Percentiles rank a stretch among this genome's conserved stretches.
These are phyloP conservation scores for Corinectria fuckeliana DNA, from an alignment of 2,329 filamentous ascomycete species.

Conservation along the genomic window DNA sequence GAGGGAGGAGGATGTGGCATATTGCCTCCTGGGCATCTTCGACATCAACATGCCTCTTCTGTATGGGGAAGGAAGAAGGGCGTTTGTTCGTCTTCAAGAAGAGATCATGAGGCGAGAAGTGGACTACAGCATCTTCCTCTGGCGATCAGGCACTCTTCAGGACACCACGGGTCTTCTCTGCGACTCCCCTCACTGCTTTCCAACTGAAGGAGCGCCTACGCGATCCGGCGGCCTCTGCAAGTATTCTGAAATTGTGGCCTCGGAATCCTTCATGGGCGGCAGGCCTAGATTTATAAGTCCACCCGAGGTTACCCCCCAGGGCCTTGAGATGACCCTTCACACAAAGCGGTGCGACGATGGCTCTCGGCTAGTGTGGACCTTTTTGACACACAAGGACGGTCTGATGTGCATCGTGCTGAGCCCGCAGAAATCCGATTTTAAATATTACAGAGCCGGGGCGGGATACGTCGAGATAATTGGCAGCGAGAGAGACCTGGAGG, in stretches of 20 bases:
- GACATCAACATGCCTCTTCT: constrained; percentile 18
- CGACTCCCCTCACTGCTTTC: constrained; percentile 14
- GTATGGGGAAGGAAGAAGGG: constrained; percentile 12
- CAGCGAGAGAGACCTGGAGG: background rate
- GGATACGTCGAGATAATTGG: background rate
- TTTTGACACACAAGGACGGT: background rate
- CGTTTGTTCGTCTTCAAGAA: constrained; percentile 11
- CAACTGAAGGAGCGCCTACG: constrained; percentile 2
- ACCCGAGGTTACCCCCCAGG: constrained; percentile 5
- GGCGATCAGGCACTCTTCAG: constrained; percentile 2
- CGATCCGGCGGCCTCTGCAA: constrained; percentile 3
- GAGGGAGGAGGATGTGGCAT: constrained; percentile 14
- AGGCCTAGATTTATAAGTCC: background rate
- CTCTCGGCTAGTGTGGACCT: constrained; percentile 5
- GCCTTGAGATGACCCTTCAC: constrained; percentile 10
- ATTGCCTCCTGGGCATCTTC: constrained; percentile 17
- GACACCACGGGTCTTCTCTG: constrained; percentile 11
- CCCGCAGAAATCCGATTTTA: background rate
- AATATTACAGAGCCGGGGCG: constrained; percentile 5
- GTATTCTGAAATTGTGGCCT: constrained; percentile 1
- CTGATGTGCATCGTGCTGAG: constrained; percentile 4
- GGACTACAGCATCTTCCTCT: constrained; percentile 19
- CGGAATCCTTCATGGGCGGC: background rate
- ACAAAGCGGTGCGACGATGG: background rate
- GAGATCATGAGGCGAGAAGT: constrained; percentile 16